Percentiles rank a stretch among this genome's conserved stretches.
Conservation (phyloP, 2,329 filamentous ascomycete species). For the Pestalotiopsis sp. region DNA sequence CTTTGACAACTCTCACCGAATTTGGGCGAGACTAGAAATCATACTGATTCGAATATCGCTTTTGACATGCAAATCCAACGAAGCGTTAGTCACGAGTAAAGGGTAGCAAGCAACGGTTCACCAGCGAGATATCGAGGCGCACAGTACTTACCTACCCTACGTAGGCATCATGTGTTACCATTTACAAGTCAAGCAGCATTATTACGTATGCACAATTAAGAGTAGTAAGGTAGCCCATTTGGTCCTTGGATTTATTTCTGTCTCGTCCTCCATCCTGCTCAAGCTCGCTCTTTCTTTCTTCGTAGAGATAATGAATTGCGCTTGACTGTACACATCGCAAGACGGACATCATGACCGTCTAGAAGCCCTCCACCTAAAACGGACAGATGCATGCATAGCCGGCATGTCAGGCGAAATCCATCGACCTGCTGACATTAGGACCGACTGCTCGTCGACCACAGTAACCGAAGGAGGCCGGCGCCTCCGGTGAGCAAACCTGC, state of each 20-base stretch:
- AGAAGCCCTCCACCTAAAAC: not conserved
- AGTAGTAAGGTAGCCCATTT: no score
- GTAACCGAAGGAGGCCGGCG: slow-evolving; percentile 13
- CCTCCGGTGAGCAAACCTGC: not conserved
- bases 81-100: not conserved
- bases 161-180: not conserved
- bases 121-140: no score
- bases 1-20: no score
- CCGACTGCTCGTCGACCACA: not conserved
- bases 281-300: no score
- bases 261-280: no score
- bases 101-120: not conserved
- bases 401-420: not conserved
- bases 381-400: not conserved
- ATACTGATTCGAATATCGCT: no score
- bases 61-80: no score
- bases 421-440: not conserved
- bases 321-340: not conserved
- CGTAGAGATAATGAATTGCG: not conserved
- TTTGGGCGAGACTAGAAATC: no score
- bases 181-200: not conserved
- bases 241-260: no score
- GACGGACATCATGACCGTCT: not conserved
- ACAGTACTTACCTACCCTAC: not conserved
- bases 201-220: not conserved